Conservation (phyloP, 305 asterid genomes). For the Salvia sclarea region DNA sequence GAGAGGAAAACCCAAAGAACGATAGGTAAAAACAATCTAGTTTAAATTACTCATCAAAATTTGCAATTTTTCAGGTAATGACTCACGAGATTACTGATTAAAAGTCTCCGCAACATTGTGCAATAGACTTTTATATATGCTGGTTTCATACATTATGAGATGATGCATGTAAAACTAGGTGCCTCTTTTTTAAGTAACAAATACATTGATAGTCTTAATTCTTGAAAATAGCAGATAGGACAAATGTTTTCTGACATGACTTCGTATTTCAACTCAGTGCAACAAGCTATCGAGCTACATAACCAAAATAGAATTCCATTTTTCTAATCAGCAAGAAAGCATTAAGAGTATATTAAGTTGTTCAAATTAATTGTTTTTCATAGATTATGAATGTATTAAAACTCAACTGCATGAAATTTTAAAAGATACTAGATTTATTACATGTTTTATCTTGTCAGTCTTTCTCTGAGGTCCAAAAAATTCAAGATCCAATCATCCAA, state of each 20-base stretch:
- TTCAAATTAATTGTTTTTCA: background rate
- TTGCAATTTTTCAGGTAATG: too few species aligned
- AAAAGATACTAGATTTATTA: background rate
- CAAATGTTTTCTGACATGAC: background rate
- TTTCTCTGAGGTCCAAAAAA: background rate
- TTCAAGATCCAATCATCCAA: constrained; percentile 6
- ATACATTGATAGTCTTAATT: too few species aligned
- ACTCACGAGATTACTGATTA: background rate
- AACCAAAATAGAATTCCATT: background rate
- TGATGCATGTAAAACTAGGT: background rate
- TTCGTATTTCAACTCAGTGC: background rate
- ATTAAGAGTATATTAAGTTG: background rate
- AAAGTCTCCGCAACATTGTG: background rate
- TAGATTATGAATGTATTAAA: background rate
- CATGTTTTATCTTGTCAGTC: background rate
- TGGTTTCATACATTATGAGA: background rate
- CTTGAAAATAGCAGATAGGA: background rate
- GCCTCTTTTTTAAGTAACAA: too few species aligned
- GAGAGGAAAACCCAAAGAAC: too few species aligned
- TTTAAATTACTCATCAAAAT: too few species aligned
- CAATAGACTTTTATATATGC: background rate
- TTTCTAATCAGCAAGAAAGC: background rate
- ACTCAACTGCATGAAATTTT: background rate
- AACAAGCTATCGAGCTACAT: background rate
- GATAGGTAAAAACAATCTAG: too few species aligned